phyloP scores from a whole-genome alignment of 2,329 filamentous ascomycete genomes.

The Ceratocystis cacaofunesta region DNA sequence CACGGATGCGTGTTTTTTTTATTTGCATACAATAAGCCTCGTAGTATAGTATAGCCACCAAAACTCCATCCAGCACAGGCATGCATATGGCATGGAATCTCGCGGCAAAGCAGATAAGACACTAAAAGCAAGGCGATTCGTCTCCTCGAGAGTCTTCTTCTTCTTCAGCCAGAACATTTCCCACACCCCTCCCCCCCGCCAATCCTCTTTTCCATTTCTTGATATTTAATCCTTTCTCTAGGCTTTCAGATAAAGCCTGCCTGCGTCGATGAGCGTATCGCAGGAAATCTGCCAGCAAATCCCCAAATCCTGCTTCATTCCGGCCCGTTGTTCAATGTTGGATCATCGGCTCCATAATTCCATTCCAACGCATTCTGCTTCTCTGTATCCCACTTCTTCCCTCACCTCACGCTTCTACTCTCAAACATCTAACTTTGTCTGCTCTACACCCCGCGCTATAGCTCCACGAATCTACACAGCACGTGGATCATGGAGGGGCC shows the following conservation, averaged over 20 bases:
- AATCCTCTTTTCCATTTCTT: too few species aligned
- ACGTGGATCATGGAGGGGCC: not conserved
- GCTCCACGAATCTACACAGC: not conserved
- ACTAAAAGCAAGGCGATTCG: not conserved
- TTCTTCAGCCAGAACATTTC: too few species aligned
- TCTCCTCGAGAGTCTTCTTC: too few species aligned
- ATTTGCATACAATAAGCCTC: not conserved
- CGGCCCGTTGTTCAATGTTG: not conserved
- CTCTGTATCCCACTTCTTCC: not conserved
- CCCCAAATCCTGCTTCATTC: not conserved
- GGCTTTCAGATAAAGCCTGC: not conserved
- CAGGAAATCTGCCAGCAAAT: not conserved
- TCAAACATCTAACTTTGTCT: not conserved
- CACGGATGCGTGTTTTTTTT: not conserved
- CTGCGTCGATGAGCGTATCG: not conserved
- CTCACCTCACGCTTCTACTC: not conserved
- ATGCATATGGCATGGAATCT: not conserved
- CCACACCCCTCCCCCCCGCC: not conserved
- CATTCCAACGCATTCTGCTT: not conserved
- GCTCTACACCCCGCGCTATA: not conserved
- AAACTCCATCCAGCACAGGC: not conserved
- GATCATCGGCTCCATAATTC: not conserved
- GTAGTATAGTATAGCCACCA: not conserved
- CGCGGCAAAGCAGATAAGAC: not conserved
- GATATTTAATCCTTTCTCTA: not conserved